Conservation (phyloP, 1,284 basidiomycete species). For the Pseudozyma sp. region DNA sequence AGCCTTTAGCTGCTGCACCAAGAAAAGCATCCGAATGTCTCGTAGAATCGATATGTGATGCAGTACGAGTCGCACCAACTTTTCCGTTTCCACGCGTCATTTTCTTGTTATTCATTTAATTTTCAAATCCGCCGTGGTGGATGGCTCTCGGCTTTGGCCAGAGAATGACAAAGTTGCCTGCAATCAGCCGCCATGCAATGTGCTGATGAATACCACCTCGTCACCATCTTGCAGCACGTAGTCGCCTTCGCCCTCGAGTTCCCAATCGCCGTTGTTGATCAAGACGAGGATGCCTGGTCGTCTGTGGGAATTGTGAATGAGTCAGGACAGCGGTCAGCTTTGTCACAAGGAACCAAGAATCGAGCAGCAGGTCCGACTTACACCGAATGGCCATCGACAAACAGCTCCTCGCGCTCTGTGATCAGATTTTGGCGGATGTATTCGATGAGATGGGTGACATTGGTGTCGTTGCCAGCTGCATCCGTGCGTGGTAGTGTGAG, state of each 20-base stretch:
- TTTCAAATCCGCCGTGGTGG: too few relatives aligned
- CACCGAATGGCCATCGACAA: constrained; percentile 88
- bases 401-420: constrained; percentile 87
- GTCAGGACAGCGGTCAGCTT: constrained; percentile 3
- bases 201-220: constrained; percentile 95
- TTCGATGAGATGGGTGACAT: constrained; percentile 81
- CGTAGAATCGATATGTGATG: too few relatives aligned
- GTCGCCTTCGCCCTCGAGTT: constrained; percentile 92
- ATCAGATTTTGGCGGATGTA: constrained; percentile 83
- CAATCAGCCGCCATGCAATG: constrained; percentile 85
- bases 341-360: background rate
- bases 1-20: too few relatives aligned
- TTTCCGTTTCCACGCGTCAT: too few relatives aligned
- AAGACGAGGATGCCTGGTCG: constrained; percentile 95
- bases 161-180: background rate
- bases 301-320: constrained; percentile 70
- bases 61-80: too few relatives aligned
- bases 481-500: constrained; percentile 44
- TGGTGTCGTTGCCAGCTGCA: constrained; percentile 69
- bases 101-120: too few relatives aligned
- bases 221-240: constrained; percentile 84
- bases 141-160: too few relatives aligned
- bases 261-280: constrained; percentile 97
- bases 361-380: constrained; percentile 71
- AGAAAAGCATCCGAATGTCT: too few relatives aligned